Conservation (phyloP, 2,329 filamentous ascomycete species). For the Penicillium sp. region DNA sequence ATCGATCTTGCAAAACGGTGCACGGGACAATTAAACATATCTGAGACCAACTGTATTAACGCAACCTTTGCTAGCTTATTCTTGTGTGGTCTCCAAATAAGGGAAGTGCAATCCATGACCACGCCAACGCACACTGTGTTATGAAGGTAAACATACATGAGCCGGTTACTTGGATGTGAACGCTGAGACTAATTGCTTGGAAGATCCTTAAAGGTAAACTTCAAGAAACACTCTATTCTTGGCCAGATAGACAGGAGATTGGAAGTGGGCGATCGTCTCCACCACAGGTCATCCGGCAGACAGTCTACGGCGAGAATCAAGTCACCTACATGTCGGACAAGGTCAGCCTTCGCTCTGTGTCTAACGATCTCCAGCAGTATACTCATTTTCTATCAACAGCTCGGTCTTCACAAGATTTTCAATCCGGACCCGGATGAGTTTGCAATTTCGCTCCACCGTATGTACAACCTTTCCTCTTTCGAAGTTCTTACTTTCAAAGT, state of each 20-base stretch:
- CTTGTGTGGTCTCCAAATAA: conserved; percentile 87
- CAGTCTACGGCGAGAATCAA: conserved; percentile 65
- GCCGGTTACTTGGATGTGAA: neutral
- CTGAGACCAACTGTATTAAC: conserved; percentile 3
- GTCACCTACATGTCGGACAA: conserved; percentile 89
- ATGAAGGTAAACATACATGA: conserved; percentile 60
- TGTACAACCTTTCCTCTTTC: conserved; percentile 26
- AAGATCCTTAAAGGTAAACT: conserved; percentile 73
- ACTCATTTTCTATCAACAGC: conserved; percentile 41
- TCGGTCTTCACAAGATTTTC: conserved; percentile 79
- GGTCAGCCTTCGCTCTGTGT: conserved; percentile 27
- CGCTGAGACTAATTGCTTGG: conserved; percentile 1
- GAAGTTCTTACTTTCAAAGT: neutral
- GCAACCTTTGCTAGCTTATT: conserved; percentile 60
- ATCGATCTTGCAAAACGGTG: neutral
- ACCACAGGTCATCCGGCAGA: conserved; percentile 65
- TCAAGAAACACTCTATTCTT: conserved; percentile 77
- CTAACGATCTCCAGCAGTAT: neutral
- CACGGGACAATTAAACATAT: neutral
- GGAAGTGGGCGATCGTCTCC: conserved; percentile 51
- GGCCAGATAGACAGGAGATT: conserved; percentile 55
- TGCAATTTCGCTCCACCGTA: conserved; percentile 79
- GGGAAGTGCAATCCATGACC: conserved; percentile 82
- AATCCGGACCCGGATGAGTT: conserved; percentile 70
- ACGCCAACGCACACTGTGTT: conserved; percentile 83